These are phyloP conservation scores for Trametes elegans DNA, from an alignment of 768 basidiomycete species.

Conservation along the genomic window DNA sequence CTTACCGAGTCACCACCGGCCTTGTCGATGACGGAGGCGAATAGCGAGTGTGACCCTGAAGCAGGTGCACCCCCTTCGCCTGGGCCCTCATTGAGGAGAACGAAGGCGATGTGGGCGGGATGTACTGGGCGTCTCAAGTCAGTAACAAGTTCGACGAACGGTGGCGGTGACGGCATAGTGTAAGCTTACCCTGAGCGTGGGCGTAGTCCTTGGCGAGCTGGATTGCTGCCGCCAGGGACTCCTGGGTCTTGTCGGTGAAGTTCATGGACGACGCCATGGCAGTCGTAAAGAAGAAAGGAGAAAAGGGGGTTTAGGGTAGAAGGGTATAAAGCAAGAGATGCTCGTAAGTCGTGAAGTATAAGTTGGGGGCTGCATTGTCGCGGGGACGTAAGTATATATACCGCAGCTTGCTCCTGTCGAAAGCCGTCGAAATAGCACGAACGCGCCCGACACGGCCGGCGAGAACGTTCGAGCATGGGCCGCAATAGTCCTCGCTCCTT, in stretches of 20 bases:
- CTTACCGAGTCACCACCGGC: conserved; percentile 85
- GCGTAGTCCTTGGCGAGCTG: conserved; percentile 84
- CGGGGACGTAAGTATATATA: conserved; percentile 12
- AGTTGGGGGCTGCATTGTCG: not conserved
- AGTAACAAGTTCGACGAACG: too few relatives aligned
- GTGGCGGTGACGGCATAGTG: too few relatives aligned
- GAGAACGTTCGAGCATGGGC: conserved; percentile 18
- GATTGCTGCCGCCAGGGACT: conserved; percentile 65
- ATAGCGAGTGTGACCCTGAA: conserved; percentile 52
- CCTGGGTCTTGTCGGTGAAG: conserved; percentile 82
- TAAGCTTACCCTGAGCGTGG: conserved; percentile 65
- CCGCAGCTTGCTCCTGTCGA: not conserved
- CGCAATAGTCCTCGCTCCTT: conserved; percentile 4
- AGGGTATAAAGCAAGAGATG: conserved; percentile 7
- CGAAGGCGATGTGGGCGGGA: conserved; percentile 81
- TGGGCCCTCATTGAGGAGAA: conserved; percentile 69
- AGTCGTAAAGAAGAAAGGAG: conserved; percentile 12
- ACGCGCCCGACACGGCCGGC: conserved; percentile 8
- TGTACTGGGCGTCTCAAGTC: conserved; percentile 48
- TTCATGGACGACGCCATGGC: conserved; percentile 62
- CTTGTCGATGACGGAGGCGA: conserved; percentile 73
- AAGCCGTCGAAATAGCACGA: conserved; percentile 8
- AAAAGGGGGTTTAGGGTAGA: conserved; percentile 25
- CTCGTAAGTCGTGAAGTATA: conserved; percentile 3
- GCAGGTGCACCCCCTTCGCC: conserved; percentile 37